These are phyloP conservation scores for Solioccasus polychromus DNA, from an alignment of 768 basidiomycete species.

Conservation along the genomic window DNA sequence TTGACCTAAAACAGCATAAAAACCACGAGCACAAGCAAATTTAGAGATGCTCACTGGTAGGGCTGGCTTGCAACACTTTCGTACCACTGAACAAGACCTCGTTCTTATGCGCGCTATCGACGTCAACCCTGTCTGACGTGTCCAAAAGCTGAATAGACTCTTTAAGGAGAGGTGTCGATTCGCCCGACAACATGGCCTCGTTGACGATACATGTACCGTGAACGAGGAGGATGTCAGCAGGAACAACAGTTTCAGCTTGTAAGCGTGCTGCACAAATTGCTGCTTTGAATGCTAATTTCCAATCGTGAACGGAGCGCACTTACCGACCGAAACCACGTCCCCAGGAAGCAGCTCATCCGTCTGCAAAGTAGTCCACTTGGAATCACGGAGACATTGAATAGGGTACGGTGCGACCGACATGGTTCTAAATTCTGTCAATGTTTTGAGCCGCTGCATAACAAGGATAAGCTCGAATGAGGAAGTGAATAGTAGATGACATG, in stretches of 20 bases:
- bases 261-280: constrained; percentile 47
- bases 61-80: constrained; percentile 85
- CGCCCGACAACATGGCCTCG: constrained; percentile 98
- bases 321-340: constrained; percentile 80
- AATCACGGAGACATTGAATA: constrained; percentile 77
- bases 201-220: constrained; percentile 95
- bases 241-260: constrained; percentile 80
- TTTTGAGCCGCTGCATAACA: constrained; percentile 72
- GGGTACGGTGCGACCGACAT: constrained; percentile 94
- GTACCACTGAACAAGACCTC: constrained; percentile 92
- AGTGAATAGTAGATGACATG: constrained; percentile 32
- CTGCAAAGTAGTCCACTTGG: constrained; percentile 75
- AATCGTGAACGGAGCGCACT: constrained; percentile 31
- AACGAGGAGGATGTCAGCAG: constrained; percentile 91
- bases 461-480: background rate
- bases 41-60: constrained; percentile 33
- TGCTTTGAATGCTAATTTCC: constrained; percentile 1
- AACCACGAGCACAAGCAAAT: background rate
- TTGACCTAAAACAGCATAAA: constrained; percentile 19
- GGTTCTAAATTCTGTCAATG: constrained; percentile 92
- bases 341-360: constrained; percentile 90
- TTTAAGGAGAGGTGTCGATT: constrained; percentile 95
- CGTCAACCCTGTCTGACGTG: constrained; percentile 69
- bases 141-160: constrained; percentile 90
- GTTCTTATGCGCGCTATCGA: constrained; percentile 85